Percentiles rank a stretch among this genome's conserved stretches.
Conservation (phyloP, 2,329 filamentous ascomycete genomes). For the Eurotiales sp. region DNA sequence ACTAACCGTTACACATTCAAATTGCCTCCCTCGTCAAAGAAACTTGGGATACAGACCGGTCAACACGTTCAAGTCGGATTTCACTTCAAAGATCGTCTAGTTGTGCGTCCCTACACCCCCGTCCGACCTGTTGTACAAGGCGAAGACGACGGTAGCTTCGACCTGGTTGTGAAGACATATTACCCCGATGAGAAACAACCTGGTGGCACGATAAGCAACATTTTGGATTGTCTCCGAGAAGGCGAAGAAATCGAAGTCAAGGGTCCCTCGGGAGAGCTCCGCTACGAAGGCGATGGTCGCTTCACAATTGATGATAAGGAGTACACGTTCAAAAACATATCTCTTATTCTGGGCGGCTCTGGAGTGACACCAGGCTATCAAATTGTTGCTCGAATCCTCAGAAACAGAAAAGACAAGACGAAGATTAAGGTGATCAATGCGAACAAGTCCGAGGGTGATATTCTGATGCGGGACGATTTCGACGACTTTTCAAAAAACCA, state of each 20-base stretch:
- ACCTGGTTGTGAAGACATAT: slow-evolving; percentile 52
- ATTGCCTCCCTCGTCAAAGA: slow-evolving; percentile 37
- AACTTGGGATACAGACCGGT: slow-evolving; percentile 48
- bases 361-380: slow-evolving; percentile 53
- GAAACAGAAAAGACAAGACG: slow-evolving; percentile 28
- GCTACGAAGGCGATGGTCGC: slow-evolving; percentile 45
- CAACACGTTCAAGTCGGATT: slow-evolving; percentile 54
- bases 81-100: slow-evolving; percentile 50
- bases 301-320: slow-evolving; percentile 46
- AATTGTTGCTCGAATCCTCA: slow-evolving; percentile 18
- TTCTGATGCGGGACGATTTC: slow-evolving; percentile 44
- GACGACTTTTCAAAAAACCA: slow-evolving; percentile 37
- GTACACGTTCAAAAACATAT: slow-evolving; percentile 42
- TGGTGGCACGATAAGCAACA: slow-evolving; percentile 53
- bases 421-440: slow-evolving; percentile 46
- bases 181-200: slow-evolving; percentile 46
- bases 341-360: slow-evolving; percentile 49
- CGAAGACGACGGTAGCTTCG: slow-evolving; percentile 45
- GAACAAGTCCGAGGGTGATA: slow-evolving; percentile 48
- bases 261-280: slow-evolving; percentile 51
- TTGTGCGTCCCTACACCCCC: slow-evolving; percentile 51
- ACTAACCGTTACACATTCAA: slow-evolving; percentile 47
- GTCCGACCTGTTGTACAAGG: slow-evolving; percentile 41
- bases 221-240: slow-evolving; percentile 49
- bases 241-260: slow-evolving; percentile 51